These are phyloP conservation scores for Fusarium goolgardi DNA, from an alignment of 2,329 filamentous ascomycete species.

Conservation along the genomic window DNA sequence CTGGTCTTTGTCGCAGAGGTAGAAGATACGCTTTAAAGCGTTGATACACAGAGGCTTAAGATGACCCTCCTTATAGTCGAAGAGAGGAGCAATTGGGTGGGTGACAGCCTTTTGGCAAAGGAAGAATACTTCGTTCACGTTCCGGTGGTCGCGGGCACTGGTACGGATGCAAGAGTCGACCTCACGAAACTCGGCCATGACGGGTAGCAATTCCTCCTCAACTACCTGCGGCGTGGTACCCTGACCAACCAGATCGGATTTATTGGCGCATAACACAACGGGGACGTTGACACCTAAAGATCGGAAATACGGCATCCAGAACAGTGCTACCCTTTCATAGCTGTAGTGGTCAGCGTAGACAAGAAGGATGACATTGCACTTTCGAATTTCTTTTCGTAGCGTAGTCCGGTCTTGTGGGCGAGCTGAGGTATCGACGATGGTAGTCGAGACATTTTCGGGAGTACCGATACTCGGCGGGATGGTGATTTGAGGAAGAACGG, in stretches of 20 bases:
- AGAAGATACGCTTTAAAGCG: conserved; percentile 91
- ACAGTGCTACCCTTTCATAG: conserved; percentile 95
- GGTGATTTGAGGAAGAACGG: conserved; percentile 93
- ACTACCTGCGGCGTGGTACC: conserved; percentile 85
- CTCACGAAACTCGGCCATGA: conserved; percentile 99
- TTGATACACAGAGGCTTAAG: conserved; percentile 91
- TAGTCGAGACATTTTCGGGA: conserved; percentile 96
- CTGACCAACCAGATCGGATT: conserved; percentile 85
- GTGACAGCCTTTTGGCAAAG: conserved; percentile 98
- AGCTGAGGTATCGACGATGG: conserved; percentile 96
- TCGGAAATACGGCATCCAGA: conserved; percentile 98
- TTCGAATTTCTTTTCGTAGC: conserved; percentile 92
- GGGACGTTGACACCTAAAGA: conserved; percentile 98
- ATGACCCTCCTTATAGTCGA: conserved; percentile 91
- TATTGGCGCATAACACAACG: conserved; percentile 96
- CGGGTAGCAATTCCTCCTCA: conserved; percentile 96
- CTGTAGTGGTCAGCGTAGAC: conserved; percentile 99
- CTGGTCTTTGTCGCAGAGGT: conserved; percentile 95
- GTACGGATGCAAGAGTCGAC: conserved; percentile 98
- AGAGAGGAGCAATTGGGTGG: conserved; percentile 94
- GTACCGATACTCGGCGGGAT: conserved; percentile 93
- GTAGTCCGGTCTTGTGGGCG: conserved; percentile 92
- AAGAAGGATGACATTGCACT: conserved; percentile 95
- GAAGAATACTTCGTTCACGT: conserved; percentile 97
- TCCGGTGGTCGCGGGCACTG: conserved; percentile 90